Conservation (phyloP, 2,329 filamentous ascomycete species). For the Amphichorda felina region DNA sequence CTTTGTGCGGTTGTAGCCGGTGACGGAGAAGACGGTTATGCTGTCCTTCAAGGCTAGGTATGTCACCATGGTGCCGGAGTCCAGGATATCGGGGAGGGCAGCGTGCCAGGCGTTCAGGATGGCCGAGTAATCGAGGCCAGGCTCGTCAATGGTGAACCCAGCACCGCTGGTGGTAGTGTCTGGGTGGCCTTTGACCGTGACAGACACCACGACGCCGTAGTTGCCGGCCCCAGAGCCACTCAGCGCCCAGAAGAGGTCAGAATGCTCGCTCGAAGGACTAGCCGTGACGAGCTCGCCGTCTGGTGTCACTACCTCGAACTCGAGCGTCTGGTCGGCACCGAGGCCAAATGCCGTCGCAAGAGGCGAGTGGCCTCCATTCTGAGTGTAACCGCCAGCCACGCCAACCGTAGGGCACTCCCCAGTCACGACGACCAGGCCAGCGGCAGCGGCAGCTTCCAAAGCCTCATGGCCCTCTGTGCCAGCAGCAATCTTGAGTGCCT, state of each 20-base stretch:
- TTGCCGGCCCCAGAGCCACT: slow-evolving; percentile 22
- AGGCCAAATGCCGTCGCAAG: slow-evolving; percentile 30
- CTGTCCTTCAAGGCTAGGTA: slow-evolving; percentile 27
- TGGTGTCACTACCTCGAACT: slow-evolving; percentile 25
- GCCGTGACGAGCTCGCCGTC: slow-evolving; percentile 20
- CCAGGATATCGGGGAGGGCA: slow-evolving; percentile 23
- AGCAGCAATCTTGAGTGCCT: slow-evolving; percentile 39
- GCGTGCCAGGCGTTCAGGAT: slow-evolving; percentile 12
- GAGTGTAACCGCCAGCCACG: slow-evolving; percentile 44
- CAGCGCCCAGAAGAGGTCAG: slow-evolving; percentile 24
- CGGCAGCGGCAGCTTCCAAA: slow-evolving; percentile 27
- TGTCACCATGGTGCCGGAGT: slow-evolving; percentile 33
- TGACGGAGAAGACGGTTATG: slow-evolving; percentile 31
- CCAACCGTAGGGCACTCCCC: slow-evolving; percentile 46
- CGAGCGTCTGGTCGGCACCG: slow-evolving; percentile 29
- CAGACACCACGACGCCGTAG: slow-evolving; percentile 22
- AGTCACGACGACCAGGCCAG: slow-evolving; percentile 36
- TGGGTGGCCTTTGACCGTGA: slow-evolving; percentile 27
- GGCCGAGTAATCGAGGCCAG: no score
- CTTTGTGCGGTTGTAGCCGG: slow-evolving; percentile 28
- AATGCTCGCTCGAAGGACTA: slow-evolving; percentile 17
- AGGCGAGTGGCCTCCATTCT: slow-evolving; percentile 47
- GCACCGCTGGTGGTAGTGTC: slow-evolving; percentile 9
- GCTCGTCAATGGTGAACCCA: slow-evolving; percentile 2
- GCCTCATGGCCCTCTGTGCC: slow-evolving; percentile 38